Conservation (phyloP, 23 red algal species). For the Agarophyton chilense region DNA sequence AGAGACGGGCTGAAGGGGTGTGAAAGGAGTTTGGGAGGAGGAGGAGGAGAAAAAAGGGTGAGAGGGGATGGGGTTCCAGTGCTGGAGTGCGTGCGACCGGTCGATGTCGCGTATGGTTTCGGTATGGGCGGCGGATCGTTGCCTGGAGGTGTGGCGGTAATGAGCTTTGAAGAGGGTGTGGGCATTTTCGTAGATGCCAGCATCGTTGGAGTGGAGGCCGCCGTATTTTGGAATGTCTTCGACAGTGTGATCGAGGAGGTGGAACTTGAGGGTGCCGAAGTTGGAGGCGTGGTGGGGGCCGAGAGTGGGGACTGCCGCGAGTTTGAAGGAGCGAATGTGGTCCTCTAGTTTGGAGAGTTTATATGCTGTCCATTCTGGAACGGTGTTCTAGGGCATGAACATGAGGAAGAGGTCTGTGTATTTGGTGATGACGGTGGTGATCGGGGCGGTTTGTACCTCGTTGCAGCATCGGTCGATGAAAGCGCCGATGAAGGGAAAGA, state of each 20-base stretch:
- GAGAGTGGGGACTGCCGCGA: not conserved
- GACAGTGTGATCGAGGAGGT: slow-evolving; percentile 7
- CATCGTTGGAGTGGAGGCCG: too few species aligned
- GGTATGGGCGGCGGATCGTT: too few species aligned
- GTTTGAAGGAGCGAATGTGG: not conserved
- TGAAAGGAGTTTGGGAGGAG: too few species aligned
- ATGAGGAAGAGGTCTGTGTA: not conserved
- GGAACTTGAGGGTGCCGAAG: not conserved
- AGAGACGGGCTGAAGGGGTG: too few species aligned
- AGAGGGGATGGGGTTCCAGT: too few species aligned
- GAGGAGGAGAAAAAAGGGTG: too few species aligned
- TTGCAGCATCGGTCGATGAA: not conserved
- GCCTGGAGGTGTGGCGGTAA: too few species aligned
- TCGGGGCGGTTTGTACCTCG: not conserved
- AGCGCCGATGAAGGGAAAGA: not conserved
- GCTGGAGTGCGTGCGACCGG: too few species aligned
- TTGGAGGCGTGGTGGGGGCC: not conserved
- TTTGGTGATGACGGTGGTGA: not conserved
- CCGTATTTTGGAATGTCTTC: too few species aligned
- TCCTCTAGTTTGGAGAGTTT: not conserved
- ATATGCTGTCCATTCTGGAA: not conserved
- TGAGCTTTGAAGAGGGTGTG: too few species aligned
- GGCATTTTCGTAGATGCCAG: too few species aligned
- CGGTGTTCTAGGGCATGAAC: not conserved
- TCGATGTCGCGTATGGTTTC: too few species aligned